These are phyloP conservation scores for Sonneratia caseolaris DNA, from an alignment of 345 rosid species.

Conservation along the genomic window DNA sequence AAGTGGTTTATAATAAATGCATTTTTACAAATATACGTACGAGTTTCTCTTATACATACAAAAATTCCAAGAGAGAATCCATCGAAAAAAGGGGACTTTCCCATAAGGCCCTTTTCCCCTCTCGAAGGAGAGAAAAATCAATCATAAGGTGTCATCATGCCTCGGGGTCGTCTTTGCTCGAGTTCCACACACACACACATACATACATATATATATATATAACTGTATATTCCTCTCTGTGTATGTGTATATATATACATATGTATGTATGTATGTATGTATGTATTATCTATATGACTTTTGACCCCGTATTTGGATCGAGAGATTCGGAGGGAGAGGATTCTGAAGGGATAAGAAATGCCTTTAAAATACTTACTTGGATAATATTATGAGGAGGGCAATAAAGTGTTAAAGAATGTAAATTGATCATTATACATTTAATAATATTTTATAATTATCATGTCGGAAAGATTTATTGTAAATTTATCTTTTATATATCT, in stretches of 20 bases:
- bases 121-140: neutral
- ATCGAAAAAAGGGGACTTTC: neutral
- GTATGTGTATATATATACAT: neutral
- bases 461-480: too few species aligned
- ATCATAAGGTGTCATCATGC: slow-evolving; percentile 1
- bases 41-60: neutral
- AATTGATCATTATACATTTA: too few species aligned
- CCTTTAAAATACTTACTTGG: too few species aligned
- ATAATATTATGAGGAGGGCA: too few species aligned
- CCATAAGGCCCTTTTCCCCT: neutral
- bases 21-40: neutral
- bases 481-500: too few species aligned
- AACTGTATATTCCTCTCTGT: too few species aligned
- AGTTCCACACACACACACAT: neutral
- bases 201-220: neutral
- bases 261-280: neutral
- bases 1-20: neutral
- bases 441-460: too few species aligned
- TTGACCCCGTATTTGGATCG: too few species aligned
- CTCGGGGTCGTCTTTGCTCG: neutral
- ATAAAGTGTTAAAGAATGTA: too few species aligned
- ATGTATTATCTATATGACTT: too few species aligned
- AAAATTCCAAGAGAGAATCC: neutral
- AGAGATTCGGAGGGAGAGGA: too few species aligned
- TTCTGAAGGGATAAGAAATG: too few species aligned